A percentile compares a stretch with the other conserved stretches of the same genome.
Conservation (phyloP, 306 rosid genomes). For the cucumber (Cucumis sativus) region DNA sequence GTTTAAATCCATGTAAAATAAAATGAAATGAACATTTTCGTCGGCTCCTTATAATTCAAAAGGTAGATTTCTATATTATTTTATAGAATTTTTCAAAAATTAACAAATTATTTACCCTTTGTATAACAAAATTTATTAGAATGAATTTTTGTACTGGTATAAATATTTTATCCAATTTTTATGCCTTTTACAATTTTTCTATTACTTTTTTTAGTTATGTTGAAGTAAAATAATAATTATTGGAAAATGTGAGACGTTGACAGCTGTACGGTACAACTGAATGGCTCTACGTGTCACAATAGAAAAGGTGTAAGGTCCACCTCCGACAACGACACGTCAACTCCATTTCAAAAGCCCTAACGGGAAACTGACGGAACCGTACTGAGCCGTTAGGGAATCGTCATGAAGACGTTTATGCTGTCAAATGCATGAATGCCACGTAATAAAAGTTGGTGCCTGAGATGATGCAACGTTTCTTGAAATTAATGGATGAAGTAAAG, state of each 20-base stretch:
- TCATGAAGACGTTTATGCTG: not conserved
- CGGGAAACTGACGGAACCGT: not conserved
- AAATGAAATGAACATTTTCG: no score
- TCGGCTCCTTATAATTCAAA: no score
- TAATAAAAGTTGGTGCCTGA: not conserved
- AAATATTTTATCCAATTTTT: no score
- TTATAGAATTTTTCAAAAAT: no score
- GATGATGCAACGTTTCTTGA: not conserved
- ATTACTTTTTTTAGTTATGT: no score
- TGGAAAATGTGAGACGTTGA: not conserved
- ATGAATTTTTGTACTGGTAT: no score
- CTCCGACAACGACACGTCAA: not conserved
- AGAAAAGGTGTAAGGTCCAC: not conserved
- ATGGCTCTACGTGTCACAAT: not conserved
- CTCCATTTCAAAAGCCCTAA: not conserved
- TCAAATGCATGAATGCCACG: slow-evolving; percentile 5
- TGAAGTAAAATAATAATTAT: not conserved
- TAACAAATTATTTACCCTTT: no score
- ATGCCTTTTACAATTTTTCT: no score
- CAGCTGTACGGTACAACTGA: not conserved
- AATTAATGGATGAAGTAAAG: not conserved
- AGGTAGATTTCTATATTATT: no score
- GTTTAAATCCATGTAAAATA: no score
- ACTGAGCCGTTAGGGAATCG: not conserved
- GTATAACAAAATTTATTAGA: no score